phyloP scores from a whole-genome alignment of 495 filamentous ascomycete species.

The Staphylotrichum longicolle region DNA sequence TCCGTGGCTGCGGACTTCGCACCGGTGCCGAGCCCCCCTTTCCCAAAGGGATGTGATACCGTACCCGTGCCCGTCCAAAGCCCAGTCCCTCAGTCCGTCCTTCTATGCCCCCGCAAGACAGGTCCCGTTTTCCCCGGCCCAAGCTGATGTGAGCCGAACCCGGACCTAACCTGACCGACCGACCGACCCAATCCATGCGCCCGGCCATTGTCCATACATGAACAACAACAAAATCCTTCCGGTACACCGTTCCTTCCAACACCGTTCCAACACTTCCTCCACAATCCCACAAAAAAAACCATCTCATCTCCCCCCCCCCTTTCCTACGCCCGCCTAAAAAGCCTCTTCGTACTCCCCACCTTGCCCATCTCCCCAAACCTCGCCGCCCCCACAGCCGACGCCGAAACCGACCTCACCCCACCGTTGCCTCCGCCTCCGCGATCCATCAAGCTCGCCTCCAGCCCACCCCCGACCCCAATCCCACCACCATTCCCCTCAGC shows the following conservation, averaged over 20 bases:
- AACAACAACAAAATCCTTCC: not conserved
- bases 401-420: too few relatives aligned
- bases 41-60: slow-evolving; percentile 9
- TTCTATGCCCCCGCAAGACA: not conserved
- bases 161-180: not conserved
- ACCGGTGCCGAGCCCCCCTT: not conserved
- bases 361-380: slow-evolving; percentile 58
- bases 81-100: slow-evolving; percentile 1
- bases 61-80: not conserved
- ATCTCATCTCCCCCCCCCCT: too few relatives aligned
- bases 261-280: not conserved
- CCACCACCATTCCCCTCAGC: not conserved
- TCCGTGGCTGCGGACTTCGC: too few relatives aligned
- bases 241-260: too few relatives aligned
- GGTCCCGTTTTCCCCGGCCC: slow-evolving; percentile 9
- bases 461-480: not conserved
- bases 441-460: slow-evolving; percentile 23
- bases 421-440: slow-evolving; percentile 9
- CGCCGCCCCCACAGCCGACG: not conserved
- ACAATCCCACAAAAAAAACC: not conserved
- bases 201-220: not conserved
- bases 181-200: not conserved
- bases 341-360: slow-evolving; percentile 55
- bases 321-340: slow-evolving; percentile 39
- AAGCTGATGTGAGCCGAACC: too few relatives aligned